Base-by-base conservation (phyloP, 129 eudicot species). In the Arctium lappa region DNA sequence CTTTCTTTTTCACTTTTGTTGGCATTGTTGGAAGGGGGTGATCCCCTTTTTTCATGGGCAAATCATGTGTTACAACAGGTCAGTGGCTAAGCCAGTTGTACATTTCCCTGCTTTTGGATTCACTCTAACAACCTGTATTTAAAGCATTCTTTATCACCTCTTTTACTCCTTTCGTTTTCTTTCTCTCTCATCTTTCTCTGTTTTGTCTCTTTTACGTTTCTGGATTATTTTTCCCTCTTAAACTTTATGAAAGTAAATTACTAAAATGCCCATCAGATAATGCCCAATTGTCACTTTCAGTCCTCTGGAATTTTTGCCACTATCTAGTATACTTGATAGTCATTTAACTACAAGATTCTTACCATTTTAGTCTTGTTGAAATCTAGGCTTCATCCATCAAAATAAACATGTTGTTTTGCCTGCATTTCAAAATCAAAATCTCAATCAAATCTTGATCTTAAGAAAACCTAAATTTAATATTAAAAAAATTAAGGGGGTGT, bases 31-130 rank as follows among this genome's bases (percentile, higher is more conserved):
- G 84, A 72, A 73, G 72, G 60, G 65, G 74, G 70, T 48, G 37
- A 44, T 72, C 42, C 75, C 79, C 80, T 39, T 84, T 84, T 74
- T 84, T 73, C 80, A 79, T 79, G 84, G 87, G 83, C 79, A 79
- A 79, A 79, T 84, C 87, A 84, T 84, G 87, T 79, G 84, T 84
- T 69, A 84, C 84, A 84, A 84, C 84, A 84, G 80, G 87, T 79
- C 87, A 84, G 76, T 79, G 42, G 80, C 80, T 73, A 79, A 56
- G 84, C 87, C 83, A 84, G 84, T 79, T 84, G 87, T 79, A 79
- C 80, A 84, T 46, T 84, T 84, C 79, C 71, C 76, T 84, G 87
- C 84, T 84, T 84, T 79, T 84, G 87, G 87, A 84, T 66, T 68
- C 87, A 78, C 79, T 83, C 80, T 48, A 79, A 29, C 62, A 77